Percentiles rank a stretch among this genome's conserved stretches.
These are phyloP conservation scores for Cyberlindnera americana DNA, from an alignment of 805 yeast species.

Conservation along the genomic window DNA sequence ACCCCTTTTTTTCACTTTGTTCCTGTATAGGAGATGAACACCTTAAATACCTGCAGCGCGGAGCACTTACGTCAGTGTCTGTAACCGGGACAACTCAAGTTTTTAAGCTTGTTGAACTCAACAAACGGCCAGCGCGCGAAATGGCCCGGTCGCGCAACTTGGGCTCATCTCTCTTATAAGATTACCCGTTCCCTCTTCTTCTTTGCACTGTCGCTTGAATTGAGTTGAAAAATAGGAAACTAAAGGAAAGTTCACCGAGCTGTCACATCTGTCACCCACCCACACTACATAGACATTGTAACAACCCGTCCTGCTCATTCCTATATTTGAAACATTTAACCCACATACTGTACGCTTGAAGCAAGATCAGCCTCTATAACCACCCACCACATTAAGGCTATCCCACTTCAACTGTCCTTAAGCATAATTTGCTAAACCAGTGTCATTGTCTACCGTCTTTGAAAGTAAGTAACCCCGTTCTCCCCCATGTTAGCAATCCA, in stretches of 20 bases:
- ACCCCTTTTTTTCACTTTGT: no score
- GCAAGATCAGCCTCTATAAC: not conserved
- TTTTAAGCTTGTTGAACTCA: slow-evolving; percentile 1
- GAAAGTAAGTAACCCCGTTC: slow-evolving; percentile 8
- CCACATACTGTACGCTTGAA: not conserved
- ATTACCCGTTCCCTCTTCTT: no score
- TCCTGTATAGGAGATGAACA: no score
- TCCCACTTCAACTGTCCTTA: not conserved
- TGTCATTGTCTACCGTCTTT: slow-evolving; percentile 1
- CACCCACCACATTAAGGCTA: not conserved
- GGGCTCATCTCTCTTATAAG: slow-evolving; percentile 3
- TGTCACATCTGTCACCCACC: not conserved
- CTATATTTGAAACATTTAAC: not conserved
- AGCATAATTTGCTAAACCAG: no score
- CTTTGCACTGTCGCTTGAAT: no score
- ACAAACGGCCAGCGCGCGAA: slow-evolving; percentile 3
- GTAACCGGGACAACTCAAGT: slow-evolving; percentile 2
- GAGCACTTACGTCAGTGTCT: slow-evolving; percentile 3
- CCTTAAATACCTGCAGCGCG: no score
- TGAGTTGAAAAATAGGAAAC: no score
- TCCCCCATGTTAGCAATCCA: not conserved
- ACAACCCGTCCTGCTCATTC: slow-evolving; percentile 2
- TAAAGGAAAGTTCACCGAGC: not conserved
- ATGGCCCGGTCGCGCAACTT: no score
- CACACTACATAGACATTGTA: slow-evolving; percentile 1